Evolutionary conservation across 805 yeast species (phyloP).

Genomic region (Hanseniaspora taiwanica): DNA sequence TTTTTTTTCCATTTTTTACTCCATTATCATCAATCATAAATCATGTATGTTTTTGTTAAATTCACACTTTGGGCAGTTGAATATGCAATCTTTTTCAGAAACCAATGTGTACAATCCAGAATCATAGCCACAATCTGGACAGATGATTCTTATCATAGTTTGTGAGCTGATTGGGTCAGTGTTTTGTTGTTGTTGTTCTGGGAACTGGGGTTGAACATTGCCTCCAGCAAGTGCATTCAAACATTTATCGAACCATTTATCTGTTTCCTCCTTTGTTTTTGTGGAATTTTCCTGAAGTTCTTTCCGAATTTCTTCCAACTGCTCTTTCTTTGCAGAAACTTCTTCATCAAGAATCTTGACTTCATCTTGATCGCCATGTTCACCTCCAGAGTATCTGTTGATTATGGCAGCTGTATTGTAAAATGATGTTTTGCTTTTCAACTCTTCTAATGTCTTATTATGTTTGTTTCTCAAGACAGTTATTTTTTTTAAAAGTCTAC

Average conservation of each 20-base stretch:
- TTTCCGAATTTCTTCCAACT: conserved; percentile 26
- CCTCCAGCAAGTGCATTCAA: conserved; percentile 20
- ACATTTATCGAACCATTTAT: conserved; percentile 24
- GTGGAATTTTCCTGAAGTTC: conserved; percentile 11
- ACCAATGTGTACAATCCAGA: conserved; percentile 16
- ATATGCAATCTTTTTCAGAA: conserved; percentile 12
- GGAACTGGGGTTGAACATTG: conserved; percentile 10
- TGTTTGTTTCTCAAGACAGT: conserved; percentile 23
- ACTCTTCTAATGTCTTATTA: conserved; percentile 43
- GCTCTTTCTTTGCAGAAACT: conserved; percentile 26
- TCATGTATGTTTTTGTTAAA: conserved; percentile 6
- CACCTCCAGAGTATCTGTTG: conserved; percentile 45
- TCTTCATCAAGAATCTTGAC: conserved; percentile 32
- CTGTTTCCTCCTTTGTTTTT: conserved; percentile 14
- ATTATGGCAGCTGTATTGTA: conserved; percentile 64
- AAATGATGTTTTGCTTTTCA: conserved; percentile 62
- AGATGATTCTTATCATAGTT: conserved; percentile 12
- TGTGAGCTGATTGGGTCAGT: background rate
- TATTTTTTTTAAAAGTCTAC: conserved; percentile 2
- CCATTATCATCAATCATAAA: no score
- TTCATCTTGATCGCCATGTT: conserved; percentile 33
- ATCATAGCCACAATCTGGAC: conserved; percentile 14
- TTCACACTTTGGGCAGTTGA: conserved; percentile 19
- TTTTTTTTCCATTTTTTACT: conserved; percentile 1
- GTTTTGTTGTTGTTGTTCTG: conserved; percentile 3